Conservation (phyloP, 1,139 yeast species). For the Blastobotrys ciferrii region DNA sequence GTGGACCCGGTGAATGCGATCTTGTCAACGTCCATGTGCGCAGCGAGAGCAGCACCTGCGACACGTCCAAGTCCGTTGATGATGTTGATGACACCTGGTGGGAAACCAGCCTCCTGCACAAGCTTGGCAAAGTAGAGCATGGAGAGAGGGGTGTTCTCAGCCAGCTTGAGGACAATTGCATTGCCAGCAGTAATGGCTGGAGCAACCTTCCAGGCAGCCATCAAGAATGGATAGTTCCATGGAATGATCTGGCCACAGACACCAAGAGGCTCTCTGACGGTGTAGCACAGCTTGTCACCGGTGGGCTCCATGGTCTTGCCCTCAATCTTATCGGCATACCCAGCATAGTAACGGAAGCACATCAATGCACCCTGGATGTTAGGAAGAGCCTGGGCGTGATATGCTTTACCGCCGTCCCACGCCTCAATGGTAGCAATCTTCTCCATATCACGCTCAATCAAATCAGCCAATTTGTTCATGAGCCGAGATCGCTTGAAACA, state of each 20-base stretch:
- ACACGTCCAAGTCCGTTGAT: conserved; percentile 74
- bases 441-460: conserved; percentile 59
- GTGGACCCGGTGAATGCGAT: conserved; percentile 89
- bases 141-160: conserved; percentile 77
- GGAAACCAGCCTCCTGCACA: conserved; percentile 68
- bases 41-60: conserved; percentile 65
- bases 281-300: conserved; percentile 57
- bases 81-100: conserved; percentile 73
- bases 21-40: conserved; percentile 69
- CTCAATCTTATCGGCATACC: conserved; percentile 71
- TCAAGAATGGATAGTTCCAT: conserved; percentile 86
- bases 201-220: conserved; percentile 80
- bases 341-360: conserved; percentile 70
- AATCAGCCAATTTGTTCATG: conserved; percentile 62
- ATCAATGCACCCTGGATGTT: conserved; percentile 59
- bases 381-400: conserved; percentile 47
- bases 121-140: conserved; percentile 62
- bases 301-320: conserved; percentile 72
- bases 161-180: conserved; percentile 70
- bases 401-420: conserved; percentile 78
- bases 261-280: conserved; percentile 67
- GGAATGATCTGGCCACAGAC: conserved; percentile 85
- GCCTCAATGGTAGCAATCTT: conserved; percentile 70
- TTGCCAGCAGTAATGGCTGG: conserved; percentile 81
- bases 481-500: conserved; percentile 57